These are phyloP conservation scores for Coffea canephora DNA, from an alignment of 257 asterid species.

Conservation along the genomic window DNA sequence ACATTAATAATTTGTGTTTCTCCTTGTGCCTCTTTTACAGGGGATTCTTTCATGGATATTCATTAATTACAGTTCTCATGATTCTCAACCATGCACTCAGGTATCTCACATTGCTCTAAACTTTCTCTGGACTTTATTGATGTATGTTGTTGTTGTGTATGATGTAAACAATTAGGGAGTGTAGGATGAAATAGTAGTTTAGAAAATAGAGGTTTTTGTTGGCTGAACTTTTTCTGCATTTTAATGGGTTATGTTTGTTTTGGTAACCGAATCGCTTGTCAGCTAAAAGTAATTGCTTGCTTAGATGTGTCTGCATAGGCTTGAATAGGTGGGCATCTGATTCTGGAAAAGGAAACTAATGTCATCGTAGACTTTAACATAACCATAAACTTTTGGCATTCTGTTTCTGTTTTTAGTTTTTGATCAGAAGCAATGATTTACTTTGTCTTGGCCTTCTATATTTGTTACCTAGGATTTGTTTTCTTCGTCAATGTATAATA, in stretches of 20 bases:
- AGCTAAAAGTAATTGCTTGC: background rate
- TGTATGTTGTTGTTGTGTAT: background rate
- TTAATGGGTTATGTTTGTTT: background rate
- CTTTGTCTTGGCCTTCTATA: background rate
- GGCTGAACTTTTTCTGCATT: background rate
- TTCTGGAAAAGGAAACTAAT: too few relatives aligned
- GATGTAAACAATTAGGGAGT: background rate
- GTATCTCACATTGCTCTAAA: slow-evolving; percentile 29
- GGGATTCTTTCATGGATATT: slow-evolving; percentile 96
- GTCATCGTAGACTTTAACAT: too few relatives aligned
- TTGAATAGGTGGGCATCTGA: background rate
- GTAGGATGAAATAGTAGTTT: background rate
- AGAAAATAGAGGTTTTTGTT: background rate
- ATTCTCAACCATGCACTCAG: slow-evolving; percentile 92
- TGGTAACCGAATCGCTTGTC: background rate
- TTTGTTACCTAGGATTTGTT: background rate
- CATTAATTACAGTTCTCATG: slow-evolving; percentile 85
- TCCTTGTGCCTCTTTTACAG: slow-evolving; percentile 35
- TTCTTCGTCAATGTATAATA: background rate
- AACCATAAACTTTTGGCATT: background rate
- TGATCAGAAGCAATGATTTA: background rate
- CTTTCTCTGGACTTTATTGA: background rate
- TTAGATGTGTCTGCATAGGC: background rate
- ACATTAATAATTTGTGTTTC: background rate
- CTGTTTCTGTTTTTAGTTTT: background rate